phyloP scores from a whole-genome alignment of 176 grass and related monocot genomes.

The Phoenix dactylifera region DNA sequence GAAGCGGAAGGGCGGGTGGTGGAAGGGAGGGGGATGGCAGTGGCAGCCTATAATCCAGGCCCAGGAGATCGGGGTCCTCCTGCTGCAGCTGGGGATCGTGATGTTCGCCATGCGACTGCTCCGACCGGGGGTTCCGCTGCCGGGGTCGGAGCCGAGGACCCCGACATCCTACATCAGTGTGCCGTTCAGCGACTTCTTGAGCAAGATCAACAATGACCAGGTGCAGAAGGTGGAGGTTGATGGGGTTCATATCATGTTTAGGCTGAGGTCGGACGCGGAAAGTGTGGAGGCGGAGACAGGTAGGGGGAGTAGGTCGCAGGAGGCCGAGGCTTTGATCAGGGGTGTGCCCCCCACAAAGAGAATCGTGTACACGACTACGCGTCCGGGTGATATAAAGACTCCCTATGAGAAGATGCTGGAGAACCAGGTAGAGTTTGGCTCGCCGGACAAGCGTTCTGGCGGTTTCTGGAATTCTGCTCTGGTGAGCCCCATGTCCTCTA shows the following conservation, averaged over 20 bases:
- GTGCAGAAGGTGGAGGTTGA: conserved; percentile 98
- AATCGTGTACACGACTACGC: conserved; percentile 67
- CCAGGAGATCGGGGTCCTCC: conserved; percentile 78
- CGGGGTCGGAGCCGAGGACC: conserved; percentile 60
- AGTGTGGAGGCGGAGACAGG: conserved; percentile 19
- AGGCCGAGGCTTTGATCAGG: conserved; percentile 31
- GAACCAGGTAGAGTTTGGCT: conserved; percentile 91
- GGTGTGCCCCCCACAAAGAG: conserved; percentile 42
- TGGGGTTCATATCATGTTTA: conserved; percentile 84
- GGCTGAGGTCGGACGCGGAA: conserved; percentile 43
- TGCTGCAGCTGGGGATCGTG: conserved; percentile 81
- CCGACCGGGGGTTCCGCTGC: conserved; percentile 57
- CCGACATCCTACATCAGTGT: conserved; percentile 55
- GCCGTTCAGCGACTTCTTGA: conserved; percentile 83
- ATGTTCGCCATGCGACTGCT: conserved; percentile 82
- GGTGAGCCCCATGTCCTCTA: conserved; percentile 35
- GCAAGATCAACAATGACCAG: conserved; percentile 79
- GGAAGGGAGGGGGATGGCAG: conserved; percentile 49
- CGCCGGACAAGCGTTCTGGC: conserved; percentile 73
- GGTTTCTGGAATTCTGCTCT: conserved; percentile 87
- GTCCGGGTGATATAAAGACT: conserved; percentile 83
- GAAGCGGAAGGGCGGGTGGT: conserved; percentile 53
- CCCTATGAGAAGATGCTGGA: conserved; percentile 99
- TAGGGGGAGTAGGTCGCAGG: conserved; percentile 22
- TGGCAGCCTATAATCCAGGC: conserved; percentile 89